These are phyloP conservation scores for Isabelozyma heimii DNA, from an alignment of 805 yeast genomes.

Conservation along the genomic window DNA sequence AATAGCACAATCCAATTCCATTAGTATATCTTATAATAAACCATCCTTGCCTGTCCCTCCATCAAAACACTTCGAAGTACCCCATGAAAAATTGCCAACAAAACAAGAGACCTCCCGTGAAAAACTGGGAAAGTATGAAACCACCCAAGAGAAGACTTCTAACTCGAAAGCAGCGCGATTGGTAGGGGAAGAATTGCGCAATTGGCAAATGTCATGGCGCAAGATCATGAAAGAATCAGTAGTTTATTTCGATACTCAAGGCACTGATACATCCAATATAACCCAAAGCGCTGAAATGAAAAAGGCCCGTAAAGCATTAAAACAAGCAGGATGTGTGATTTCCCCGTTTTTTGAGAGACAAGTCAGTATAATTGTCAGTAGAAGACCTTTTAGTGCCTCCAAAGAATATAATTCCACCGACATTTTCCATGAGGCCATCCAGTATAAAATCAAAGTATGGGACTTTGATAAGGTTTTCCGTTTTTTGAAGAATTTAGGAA, in stretches of 20 bases:
- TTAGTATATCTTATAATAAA: slow-evolving; percentile 1
- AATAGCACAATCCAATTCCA: not conserved
- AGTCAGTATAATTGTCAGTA: slow-evolving; percentile 74
- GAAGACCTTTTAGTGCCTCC: slow-evolving; percentile 46
- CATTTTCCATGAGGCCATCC: slow-evolving; percentile 61
- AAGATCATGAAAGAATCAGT: slow-evolving; percentile 56
- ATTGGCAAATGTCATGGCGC: slow-evolving; percentile 69
- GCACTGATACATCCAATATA: slow-evolving; percentile 36
- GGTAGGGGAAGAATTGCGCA: slow-evolving; percentile 45
- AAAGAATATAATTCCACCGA: slow-evolving; percentile 51
- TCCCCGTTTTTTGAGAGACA: slow-evolving; percentile 50
- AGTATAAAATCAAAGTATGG: slow-evolving; percentile 78
- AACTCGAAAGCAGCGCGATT: slow-evolving; percentile 20
- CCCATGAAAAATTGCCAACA: not conserved
- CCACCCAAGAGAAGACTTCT: not conserved
- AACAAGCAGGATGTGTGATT: slow-evolving; percentile 47
- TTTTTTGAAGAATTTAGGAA: slow-evolving; percentile 64
- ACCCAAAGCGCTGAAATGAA: slow-evolving; percentile 36
- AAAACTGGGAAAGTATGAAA: not conserved
- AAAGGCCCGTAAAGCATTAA: slow-evolving; percentile 43
- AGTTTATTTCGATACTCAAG: slow-evolving; percentile 60
- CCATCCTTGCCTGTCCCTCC: slow-evolving; percentile 1
- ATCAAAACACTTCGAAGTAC: not conserved
- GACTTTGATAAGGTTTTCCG: slow-evolving; percentile 79
- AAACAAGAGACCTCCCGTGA: not conserved